Evolutionary conservation across 306 rosid genomes (phyloP).

Genomic region (Vicia sativa): DNA sequence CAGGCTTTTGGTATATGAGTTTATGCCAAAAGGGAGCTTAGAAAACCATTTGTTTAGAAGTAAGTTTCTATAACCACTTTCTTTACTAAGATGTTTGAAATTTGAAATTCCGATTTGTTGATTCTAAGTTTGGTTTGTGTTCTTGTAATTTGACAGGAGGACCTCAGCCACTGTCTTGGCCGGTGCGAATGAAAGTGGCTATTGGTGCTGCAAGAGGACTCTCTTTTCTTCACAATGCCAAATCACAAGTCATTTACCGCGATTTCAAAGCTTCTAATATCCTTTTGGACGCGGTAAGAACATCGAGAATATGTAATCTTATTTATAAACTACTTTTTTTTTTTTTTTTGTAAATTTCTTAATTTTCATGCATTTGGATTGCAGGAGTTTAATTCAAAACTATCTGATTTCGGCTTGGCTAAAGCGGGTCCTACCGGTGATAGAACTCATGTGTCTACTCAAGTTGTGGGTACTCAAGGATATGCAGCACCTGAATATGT

Average conservation of each 20-base stretch:
- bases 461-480: constrained; percentile 94
- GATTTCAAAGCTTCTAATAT: constrained; percentile 97
- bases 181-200: constrained; percentile 88
- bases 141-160: constrained; percentile 66
- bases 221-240: constrained; percentile 87
- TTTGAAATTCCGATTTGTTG: not conserved
- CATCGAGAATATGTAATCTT: not conserved
- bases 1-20: constrained; percentile 89
- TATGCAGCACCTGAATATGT: constrained; percentile 98
- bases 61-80: constrained; percentile 46
- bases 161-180: constrained; percentile 89
- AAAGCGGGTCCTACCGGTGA: constrained; percentile 98
- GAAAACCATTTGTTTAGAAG: constrained; percentile 95
- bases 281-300: constrained; percentile 80
- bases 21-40: constrained; percentile 94
- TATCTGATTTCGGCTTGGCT: constrained; percentile 97
- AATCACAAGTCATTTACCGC: constrained; percentile 92
- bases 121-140: not conserved
- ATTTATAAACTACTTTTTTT: not conserved
- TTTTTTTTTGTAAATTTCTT: constrained; percentile 8
- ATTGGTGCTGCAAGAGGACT: constrained; percentile 95
- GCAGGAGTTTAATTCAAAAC: constrained; percentile 86
- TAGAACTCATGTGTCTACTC: constrained; percentile 94
- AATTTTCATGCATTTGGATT: constrained; percentile 32
- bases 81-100: constrained; percentile 8